A percentile compares a stretch with the other conserved stretches of the same genome.
These are phyloP conservation scores for Verticillium dahliae DNA, from an alignment of 2,329 filamentous ascomycete species.

Conservation along the genomic window DNA sequence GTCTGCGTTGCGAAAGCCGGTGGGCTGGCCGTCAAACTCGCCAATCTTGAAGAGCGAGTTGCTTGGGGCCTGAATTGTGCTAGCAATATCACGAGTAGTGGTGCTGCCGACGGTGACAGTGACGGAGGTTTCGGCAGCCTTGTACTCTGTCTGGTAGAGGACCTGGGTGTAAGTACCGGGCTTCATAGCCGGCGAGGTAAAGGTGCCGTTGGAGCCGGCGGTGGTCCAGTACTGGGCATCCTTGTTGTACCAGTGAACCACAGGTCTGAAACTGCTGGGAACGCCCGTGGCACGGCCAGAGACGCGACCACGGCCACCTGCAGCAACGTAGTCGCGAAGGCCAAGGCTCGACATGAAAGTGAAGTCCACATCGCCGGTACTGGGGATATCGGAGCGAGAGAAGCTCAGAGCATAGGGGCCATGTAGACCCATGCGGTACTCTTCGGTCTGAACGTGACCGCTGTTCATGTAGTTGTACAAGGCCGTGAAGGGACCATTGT, in stretches of 20 bases:
- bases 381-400: conserved; percentile 49
- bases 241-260: conserved; percentile 61
- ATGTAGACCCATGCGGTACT: conserved; percentile 55
- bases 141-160: conserved; percentile 53
- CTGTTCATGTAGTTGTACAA: conserved; percentile 67
- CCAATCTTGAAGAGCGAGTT: conserved; percentile 58
- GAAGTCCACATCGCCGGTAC: conserved; percentile 38
- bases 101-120: conserved; percentile 42
- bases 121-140: conserved; percentile 42
- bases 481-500: conserved; percentile 48
- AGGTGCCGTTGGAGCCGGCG: conserved; percentile 45
- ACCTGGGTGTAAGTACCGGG: conserved; percentile 64
- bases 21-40: conserved; percentile 57
- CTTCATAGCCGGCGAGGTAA: conserved; percentile 60
- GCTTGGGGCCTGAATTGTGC: conserved; percentile 34
- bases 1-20: conserved; percentile 59
- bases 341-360: conserved; percentile 54
- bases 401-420: conserved; percentile 60
- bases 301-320: conserved; percentile 50
- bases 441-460: conserved; percentile 56
- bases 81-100: conserved; percentile 43
- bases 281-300: conserved; percentile 55
- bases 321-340: conserved; percentile 51
- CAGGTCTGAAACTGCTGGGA: conserved; percentile 41
- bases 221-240: conserved; percentile 61